Evolutionary conservation across 2,329 filamentous ascomycete species (phyloP), one percentile per base, ranked within the genome.

Genomic region (Talaromyces rugulosus): DNA sequence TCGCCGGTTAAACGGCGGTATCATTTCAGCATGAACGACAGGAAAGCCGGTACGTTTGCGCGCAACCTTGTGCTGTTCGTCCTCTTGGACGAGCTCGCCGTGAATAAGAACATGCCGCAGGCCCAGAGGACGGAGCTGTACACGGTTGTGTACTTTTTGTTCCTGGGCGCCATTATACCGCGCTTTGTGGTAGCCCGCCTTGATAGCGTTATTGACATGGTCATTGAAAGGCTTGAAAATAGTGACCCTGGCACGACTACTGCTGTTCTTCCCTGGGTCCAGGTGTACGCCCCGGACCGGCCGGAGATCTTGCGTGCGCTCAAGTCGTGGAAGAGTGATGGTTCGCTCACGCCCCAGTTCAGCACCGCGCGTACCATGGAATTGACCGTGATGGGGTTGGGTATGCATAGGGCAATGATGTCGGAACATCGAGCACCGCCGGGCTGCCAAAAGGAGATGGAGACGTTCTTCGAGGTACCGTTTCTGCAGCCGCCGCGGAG

Each of bases 361-460:
- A 42, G 50, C 28, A 50, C 47, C 40, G 51, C 34, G 34, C 36
- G 40, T 31, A 50, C 12, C 31, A 55, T 63, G 9, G 44, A 58
- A 27, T 30, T 7, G 52, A 18, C 55, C 5, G 54, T 59, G 34
- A 51, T 28, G 44, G 44, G 9, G 8, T 9, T 28, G 18, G 1
- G 18, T 51, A 51, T 51, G 18, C 5, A 51, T 51, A 51, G 44
- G 12, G 44, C 27, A 3, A 55, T 28, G 28, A 56, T 30, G 4
- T 23, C 56, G 34, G 23, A 18, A 8, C 16, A 16, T 47, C 59
- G 40, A 36, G 47, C 56, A 12, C 62, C 62, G n/a, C 53, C 59
- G 14, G 62, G 62, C 11, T 63, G 62, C 51, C 53, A 61, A 50
- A 59, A 56, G 23, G 62, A 63, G 23, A 58, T 60, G 33, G 56